A percentile compares a stretch with the other conserved stretches of the same genome.
Evolutionary conservation across 805 yeast genomes (phyloP).

Genomic region (Cyberlindnera misumaiensis): DNA sequence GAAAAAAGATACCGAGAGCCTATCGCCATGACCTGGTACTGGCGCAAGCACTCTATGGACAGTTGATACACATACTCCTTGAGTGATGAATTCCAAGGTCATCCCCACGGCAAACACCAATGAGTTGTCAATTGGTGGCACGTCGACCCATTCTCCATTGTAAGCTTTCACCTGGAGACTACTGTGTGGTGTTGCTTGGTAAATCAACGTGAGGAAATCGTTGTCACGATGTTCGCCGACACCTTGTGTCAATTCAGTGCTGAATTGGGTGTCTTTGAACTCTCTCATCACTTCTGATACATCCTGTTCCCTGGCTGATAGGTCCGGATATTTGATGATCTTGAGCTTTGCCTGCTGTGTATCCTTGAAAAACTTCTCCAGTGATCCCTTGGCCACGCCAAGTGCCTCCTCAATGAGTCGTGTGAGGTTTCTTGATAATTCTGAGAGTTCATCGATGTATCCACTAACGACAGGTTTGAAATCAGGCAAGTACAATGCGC

Average conservation of each 20-base stretch:
- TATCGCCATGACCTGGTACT: constrained; percentile 21
- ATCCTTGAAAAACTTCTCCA: constrained; percentile 44
- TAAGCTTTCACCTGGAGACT: constrained; percentile 42
- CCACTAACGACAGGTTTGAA: constrained; percentile 24
- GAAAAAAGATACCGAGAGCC: constrained; percentile 43
- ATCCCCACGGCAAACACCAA: constrained; percentile 45
- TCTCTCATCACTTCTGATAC: constrained; percentile 33
- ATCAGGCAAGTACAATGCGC: constrained; percentile 25
- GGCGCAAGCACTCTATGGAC: constrained; percentile 37
- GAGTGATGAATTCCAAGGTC: constrained; percentile 40
- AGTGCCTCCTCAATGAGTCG: constrained; percentile 49
- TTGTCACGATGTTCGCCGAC: constrained; percentile 54
- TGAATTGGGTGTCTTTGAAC: constrained; percentile 34
- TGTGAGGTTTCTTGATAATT: constrained; percentile 35
- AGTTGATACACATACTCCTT: constrained; percentile 43
- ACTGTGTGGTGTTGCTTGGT: constrained; percentile 44
- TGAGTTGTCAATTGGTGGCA: constrained; percentile 33
- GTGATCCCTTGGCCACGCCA: constrained; percentile 36
- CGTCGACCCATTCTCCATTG: constrained; percentile 41
- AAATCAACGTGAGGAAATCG: constrained; percentile 52
- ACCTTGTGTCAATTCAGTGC: constrained; percentile 30
- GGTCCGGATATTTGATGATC: constrained; percentile 33
- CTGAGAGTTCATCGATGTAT: constrained; percentile 41
- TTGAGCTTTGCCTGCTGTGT: constrained; percentile 38
- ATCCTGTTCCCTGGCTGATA: constrained; percentile 19